Evolutionary conservation across 2,329 filamentous ascomycete genomes (phyloP), one percentile per base, ranked within the genome.

Genomic region (Pseudogymnoascus pannorum): DNA sequence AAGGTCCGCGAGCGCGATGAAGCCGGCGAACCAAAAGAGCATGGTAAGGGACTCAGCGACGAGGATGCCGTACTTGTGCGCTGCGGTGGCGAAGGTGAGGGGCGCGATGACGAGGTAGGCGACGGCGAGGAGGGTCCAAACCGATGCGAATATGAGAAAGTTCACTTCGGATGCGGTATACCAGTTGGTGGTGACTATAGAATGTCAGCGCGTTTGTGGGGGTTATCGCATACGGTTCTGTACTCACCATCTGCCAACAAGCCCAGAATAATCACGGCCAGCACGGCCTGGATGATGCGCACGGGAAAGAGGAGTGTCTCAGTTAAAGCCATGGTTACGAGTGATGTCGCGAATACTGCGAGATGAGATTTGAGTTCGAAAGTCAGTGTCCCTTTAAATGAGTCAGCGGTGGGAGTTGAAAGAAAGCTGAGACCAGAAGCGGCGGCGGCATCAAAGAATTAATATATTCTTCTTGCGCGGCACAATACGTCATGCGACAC

Each of bases 11-110:
- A 92, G 75, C 0, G 91, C 90, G 66, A 95, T 86, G 68, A 91
- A 88, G 5, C 91, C 91, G 0, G 88, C 87, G 71, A 97, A 94
- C 92, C 92, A 96, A 78, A 95, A 95, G 61, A 95, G 79, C 76
- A 88, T 87, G 8, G 90, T 94, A 22, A 94, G 66, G 54, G 78
- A 78, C 69, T 95, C 89, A 31, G 90, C 78, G 1, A 69, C 85
- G 16, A 92, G 77, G 14, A 91, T 82, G 48, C 80, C 84, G 58
- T 84, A 83, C 59, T 80, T 82, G 73, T 91, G 84, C 68, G 86
- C 86, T 9, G 85, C 68, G 22, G 77, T 76, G 3, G 82, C 78
- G 68, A 85, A 77, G 74, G 85, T 86, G 44, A 82, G 76, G 1
- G 89, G 89, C 2, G 86, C 78, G 58, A 92, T 64, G 68, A 85